A percentile compares a stretch with the other conserved stretches of the same genome.
These are phyloP conservation scores for Penicillium sp. DNA, from an alignment of 2,329 filamentous ascomycete genomes.

Conservation along the genomic window DNA sequence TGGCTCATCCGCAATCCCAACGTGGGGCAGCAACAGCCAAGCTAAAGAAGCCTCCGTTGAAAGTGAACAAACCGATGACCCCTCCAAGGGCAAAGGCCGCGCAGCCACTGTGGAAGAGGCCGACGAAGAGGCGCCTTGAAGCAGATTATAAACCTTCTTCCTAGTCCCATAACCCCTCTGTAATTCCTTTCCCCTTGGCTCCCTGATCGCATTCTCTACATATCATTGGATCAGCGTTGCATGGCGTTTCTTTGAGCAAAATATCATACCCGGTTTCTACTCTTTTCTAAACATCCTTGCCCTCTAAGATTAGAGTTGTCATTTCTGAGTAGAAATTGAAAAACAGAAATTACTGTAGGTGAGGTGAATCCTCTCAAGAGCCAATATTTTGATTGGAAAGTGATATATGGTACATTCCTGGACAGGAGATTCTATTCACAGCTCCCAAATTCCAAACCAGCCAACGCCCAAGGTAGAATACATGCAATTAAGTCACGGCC, in stretches of 20 bases:
- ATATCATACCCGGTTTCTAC: constrained; percentile 25
- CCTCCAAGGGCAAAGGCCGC: constrained; percentile 35
- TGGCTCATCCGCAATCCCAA: constrained; percentile 10
- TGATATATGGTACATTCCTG: constrained; percentile 18
- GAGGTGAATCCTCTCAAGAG: neutral
- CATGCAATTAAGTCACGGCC: constrained; percentile 18
- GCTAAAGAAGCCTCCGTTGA: constrained; percentile 8
- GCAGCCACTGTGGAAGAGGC: constrained; percentile 38
- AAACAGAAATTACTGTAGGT: neutral
- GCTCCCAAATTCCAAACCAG: constrained; percentile 7
- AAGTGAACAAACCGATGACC: constrained; percentile 17
- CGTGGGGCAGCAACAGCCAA: constrained; percentile 11
- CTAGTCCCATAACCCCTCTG: neutral
- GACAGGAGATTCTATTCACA: constrained; percentile 23
- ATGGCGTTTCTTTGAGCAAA: constrained; percentile 27
- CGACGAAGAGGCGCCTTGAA: constrained; percentile 29
- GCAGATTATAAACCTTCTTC: neutral
- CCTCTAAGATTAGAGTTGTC: neutral
- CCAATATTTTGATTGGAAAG: neutral
- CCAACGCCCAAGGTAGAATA: constrained; percentile 17
- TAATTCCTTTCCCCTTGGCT: constrained; percentile 1
- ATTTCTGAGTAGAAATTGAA: neutral
- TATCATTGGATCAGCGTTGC: constrained; percentile 21
- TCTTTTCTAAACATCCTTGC: constrained; percentile 2
- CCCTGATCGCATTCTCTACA: constrained; percentile 2